Percentiles rank a stretch among this genome's conserved stretches.
phyloP scores from a whole-genome alignment of 2,329 filamentous ascomycete species.

The Penicillium thymicola region DNA sequence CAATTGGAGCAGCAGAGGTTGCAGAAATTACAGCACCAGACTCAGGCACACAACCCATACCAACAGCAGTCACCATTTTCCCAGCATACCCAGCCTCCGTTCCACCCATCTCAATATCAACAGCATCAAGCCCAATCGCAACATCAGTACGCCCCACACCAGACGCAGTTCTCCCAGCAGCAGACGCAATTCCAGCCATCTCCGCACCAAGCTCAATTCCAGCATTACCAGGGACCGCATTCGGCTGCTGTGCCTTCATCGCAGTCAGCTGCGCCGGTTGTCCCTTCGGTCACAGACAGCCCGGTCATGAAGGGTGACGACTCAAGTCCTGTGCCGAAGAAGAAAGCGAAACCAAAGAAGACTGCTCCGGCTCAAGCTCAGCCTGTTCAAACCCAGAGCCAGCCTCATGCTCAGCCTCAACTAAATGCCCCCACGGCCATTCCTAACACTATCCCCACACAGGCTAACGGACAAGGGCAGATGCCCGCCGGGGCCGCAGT shows the following conservation, averaged over 20 bases:
- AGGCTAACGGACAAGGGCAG: conserved; percentile 18
- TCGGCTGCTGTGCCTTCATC: conserved; percentile 5
- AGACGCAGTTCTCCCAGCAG: conserved; percentile 19
- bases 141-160: conserved; percentile 13
- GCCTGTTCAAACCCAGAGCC: neutral
- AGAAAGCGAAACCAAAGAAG: conserved; percentile 20
- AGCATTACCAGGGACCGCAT: conserved; percentile 21
- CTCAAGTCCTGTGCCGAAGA: conserved; percentile 19
- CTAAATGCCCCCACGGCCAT: neutral
- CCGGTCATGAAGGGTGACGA: conserved; percentile 11
- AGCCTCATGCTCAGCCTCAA: neutral
- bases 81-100: conserved; percentile 20
- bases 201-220: conserved; percentile 17
- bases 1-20: conserved; percentile 17
- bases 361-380: neutral
- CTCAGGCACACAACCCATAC: conserved; percentile 24
- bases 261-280: conserved; percentile 2
- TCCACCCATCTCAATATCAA: conserved; percentile 22
- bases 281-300: conserved; percentile 4
- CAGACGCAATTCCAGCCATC: conserved; percentile 8
- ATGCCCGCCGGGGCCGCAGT: neutral
- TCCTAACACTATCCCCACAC: conserved; percentile 5
- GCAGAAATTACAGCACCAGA: conserved; percentile 22
- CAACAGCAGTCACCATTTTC: conserved; percentile 23
- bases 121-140: conserved; percentile 21